Base-by-base conservation (phyloP, 495 filamentous ascomycete species). In the Penicillium riverlandense region DNA sequence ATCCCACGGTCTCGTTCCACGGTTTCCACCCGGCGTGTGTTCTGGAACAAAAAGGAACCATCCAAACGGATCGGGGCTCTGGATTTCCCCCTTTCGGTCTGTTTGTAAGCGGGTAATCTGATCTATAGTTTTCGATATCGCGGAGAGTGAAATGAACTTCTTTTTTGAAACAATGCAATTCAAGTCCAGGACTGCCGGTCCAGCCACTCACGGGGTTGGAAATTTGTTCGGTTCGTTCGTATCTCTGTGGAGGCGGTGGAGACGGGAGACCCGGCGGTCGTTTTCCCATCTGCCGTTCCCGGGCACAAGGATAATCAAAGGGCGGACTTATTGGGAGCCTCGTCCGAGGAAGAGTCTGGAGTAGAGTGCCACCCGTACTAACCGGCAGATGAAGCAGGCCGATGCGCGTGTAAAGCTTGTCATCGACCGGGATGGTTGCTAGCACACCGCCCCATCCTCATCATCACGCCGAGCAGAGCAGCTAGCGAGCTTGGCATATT, bases 51-150 rank as follows among this genome's bases (percentile, higher is more conserved):
- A 3, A 36, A 29, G 16, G 28, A 29, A 16, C 32, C 44, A 37
- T 35, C 44, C 11, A 15, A 30, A 36, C 44, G 40, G 37, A 47
- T 32, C 37, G 44, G 44, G 36, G 28, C 33, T 47, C 43, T 52
- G 27, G 37, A 47, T 52, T 49, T 28, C 34, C 52, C 52, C n/a
- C 27, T 52, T 52, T 34, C 41, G 51, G 48, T 15, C 43, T 47
- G 52, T 56, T 52, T 46, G 48, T 28, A 34, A 34, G 9, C 7
- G 0, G 6, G 32, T 34, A 34, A 3, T 34, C n/a, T 34, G 9
- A 11, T 34, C 22, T 6, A 22, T 22, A 22, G 22, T 22, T 3
- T 22, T 22, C 4, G 22, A 22, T 4, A 4, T 22, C 22, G 22
- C 22, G 22, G 22, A 6, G 3, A 6, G 22, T 22, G 22, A 22